Evolutionary conservation across 257 asterid species (phyloP).

Genomic region (Solanum sitiens): DNA sequence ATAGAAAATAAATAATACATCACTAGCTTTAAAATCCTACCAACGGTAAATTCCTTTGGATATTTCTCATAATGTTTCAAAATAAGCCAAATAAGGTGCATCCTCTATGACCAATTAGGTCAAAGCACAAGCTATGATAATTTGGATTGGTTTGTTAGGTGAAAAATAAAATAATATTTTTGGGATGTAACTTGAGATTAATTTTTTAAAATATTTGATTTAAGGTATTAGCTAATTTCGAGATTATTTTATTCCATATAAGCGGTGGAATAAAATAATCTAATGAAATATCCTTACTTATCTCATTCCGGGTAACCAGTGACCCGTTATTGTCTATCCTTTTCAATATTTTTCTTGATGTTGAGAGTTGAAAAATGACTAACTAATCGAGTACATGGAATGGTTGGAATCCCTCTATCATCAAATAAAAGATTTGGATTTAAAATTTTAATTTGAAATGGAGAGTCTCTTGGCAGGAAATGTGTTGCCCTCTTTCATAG

Average conservation of each 20-base stretch:
- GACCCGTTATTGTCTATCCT: neutral
- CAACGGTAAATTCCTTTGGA: too few relatives aligned
- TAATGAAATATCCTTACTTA: neutral
- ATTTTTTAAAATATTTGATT: neutral
- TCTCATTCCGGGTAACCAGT: neutral
- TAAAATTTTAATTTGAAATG: neutral
- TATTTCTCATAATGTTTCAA: too few relatives aligned
- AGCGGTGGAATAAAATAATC: neutral
- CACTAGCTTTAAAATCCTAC: too few relatives aligned
- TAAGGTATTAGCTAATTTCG: neutral
- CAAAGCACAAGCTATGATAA: too few relatives aligned
- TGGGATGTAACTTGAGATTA: neutral
- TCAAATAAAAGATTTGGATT: neutral
- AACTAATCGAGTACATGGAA: too few relatives aligned
- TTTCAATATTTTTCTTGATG: neutral
- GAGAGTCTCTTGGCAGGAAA: neutral
- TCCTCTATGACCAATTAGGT: too few relatives aligned
- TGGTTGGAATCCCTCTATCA: neutral
- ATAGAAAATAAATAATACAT: too few relatives aligned
- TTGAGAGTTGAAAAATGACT: neutral
- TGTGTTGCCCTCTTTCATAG: neutral
- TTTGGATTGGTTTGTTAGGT: neutral
- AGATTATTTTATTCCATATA: too few relatives aligned
- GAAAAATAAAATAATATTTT: too few relatives aligned
- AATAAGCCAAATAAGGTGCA: too few relatives aligned